These are phyloP conservation scores for Calonectria henricotiae DNA, from an alignment of 2,329 filamentous ascomycete genomes.

Conservation along the genomic window DNA sequence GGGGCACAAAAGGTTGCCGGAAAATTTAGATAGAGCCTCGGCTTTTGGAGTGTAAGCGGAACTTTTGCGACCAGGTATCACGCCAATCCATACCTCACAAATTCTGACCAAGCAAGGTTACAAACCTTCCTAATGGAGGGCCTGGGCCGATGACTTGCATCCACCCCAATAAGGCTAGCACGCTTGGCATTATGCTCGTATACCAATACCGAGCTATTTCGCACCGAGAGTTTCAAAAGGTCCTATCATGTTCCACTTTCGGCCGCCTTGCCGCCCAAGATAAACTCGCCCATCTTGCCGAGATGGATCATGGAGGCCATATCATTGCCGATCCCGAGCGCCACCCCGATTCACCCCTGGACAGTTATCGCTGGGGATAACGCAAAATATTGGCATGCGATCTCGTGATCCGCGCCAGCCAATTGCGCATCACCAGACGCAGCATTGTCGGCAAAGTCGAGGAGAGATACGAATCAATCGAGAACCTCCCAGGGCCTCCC, in stretches of 20 bases:
- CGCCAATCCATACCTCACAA: not conserved
- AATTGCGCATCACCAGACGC: constrained; percentile 4
- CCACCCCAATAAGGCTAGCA: constrained; percentile 20
- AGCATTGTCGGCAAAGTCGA: not conserved
- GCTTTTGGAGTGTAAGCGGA: not conserved
- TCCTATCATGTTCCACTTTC: constrained; percentile 26
- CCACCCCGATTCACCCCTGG: constrained; percentile 8
- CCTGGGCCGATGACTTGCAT: constrained; percentile 4
- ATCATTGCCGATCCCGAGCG: constrained; percentile 13
- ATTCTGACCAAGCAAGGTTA: not conserved
- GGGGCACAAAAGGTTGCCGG: constrained; percentile 1
- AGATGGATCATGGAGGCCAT: not conserved
- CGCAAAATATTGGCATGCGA: not conserved
- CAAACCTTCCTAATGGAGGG: constrained; percentile 30
- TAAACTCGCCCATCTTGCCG: constrained; percentile 18
- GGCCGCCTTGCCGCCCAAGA: constrained; percentile 21
- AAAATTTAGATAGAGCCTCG: constrained; percentile 12
- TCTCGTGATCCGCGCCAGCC: not conserved
- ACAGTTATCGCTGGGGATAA: not conserved
- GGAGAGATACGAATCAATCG: constrained; percentile 2
- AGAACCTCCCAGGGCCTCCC: not conserved
- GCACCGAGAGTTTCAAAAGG: constrained; percentile 16
- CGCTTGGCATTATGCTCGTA: constrained; percentile 22
- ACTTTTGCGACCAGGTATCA: constrained; percentile 8
- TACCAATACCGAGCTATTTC: constrained; percentile 15